phyloP scores from a whole-genome alignment of 2,329 filamentous ascomycete genomes.

The Penicillium sp. region DNA sequence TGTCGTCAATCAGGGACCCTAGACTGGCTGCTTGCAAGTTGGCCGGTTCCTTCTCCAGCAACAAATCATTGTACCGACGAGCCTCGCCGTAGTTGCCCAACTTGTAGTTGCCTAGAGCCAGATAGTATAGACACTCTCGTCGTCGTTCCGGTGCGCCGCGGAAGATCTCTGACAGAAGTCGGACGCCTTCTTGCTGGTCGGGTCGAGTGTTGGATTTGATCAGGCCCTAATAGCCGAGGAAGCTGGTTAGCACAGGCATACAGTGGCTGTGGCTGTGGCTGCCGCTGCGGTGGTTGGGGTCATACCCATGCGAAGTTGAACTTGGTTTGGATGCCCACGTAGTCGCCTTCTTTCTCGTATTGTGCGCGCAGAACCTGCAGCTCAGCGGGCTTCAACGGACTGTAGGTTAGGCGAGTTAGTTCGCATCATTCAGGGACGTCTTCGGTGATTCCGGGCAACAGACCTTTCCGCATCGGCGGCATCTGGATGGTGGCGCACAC shows the following conservation, averaged over 20 bases:
- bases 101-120: conserved; percentile 96
- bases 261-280: not conserved
- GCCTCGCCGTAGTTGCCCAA: conserved; percentile 96
- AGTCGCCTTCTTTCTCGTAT: conserved; percentile 96
- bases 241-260: conserved; percentile 1
- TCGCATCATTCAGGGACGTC: not conserved
- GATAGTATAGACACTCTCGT: conserved; percentile 97
- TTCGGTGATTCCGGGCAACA: conserved; percentile 23
- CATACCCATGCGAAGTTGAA: conserved; percentile 99
- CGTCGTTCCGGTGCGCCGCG: conserved; percentile 87
- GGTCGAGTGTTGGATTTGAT: conserved; percentile 84
- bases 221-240: conserved; percentile 63
- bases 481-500: conserved; percentile 57
- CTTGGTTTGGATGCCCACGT: conserved; percentile 95
- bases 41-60: conserved; percentile 84
- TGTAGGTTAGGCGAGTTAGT: conserved; percentile 37
- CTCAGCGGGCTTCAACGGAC: conserved; percentile 86
- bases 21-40: conserved; percentile 90
- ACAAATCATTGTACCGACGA: conserved; percentile 86
- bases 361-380: conserved; percentile 89
- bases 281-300: not conserved
- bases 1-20: conserved; percentile 86
- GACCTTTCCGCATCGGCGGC: conserved; percentile 96
- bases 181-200: conserved; percentile 93
- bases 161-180: conserved; percentile 94